A percentile compares a stretch with the other conserved stretches of the same genome.
phyloP scores from a whole-genome alignment of 208 protist species.

The Porcisia deanei region DNA sequence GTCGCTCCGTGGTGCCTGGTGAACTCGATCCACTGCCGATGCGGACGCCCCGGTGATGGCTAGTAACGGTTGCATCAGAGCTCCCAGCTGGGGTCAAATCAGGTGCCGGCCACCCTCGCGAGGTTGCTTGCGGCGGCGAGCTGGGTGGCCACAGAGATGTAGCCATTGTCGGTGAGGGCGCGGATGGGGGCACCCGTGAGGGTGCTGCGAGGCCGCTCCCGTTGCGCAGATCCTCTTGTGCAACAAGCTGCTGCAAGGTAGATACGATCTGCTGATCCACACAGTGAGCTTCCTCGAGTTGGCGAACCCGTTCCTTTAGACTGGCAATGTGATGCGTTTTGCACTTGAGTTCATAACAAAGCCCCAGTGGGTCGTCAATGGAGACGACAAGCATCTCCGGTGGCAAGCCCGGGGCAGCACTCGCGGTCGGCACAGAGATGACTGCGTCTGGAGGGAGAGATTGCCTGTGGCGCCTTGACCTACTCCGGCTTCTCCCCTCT shows the following conservation, averaged over 20 bases:
- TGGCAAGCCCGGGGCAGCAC: not conserved
- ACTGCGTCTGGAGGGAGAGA: not conserved
- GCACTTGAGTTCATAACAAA: slow-evolving; percentile 39
- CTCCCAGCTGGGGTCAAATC: not conserved
- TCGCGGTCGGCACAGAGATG: not conserved
- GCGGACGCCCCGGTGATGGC: not conserved
- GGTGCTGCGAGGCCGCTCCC: not conserved
- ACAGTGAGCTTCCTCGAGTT: slow-evolving; percentile 28
- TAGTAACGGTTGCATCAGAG: not conserved
- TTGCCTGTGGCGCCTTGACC: not conserved
- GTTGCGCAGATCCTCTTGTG: slow-evolving; percentile 37
- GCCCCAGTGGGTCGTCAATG: slow-evolving; percentile 34
- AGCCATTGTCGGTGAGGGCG: not conserved
- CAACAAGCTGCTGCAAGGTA: slow-evolving; percentile 33
- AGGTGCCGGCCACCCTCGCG: not conserved
- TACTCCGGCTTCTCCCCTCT: not conserved
- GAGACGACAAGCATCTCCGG: slow-evolving; percentile 27
- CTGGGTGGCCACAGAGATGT: not conserved
- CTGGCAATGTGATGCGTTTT: slow-evolving; percentile 36
- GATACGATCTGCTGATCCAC: slow-evolving; percentile 33
- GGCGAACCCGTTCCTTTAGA: slow-evolving; percentile 38
- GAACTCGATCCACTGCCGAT: not conserved
- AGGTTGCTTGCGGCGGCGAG: slow-evolving; percentile 6
- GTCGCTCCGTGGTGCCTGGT: slow-evolving; percentile 2
- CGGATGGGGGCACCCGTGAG: not conserved